phyloP scores from a whole-genome alignment of 768 basidiomycete genomes.

The Asterophora parasitica region DNA sequence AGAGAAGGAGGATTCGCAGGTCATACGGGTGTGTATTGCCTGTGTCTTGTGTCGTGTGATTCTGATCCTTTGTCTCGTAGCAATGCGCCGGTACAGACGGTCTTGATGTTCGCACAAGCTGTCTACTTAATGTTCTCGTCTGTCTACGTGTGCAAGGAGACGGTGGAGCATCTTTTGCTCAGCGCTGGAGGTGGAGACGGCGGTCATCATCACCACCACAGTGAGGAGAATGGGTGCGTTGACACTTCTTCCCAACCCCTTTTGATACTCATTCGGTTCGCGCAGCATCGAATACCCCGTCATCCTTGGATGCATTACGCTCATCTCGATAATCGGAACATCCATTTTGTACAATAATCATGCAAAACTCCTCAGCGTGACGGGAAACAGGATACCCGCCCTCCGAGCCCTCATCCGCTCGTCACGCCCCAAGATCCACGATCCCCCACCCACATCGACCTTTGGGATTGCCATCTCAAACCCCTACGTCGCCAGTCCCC shows the following conservation, averaged over 20 bases:
- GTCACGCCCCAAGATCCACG: constrained; percentile 26
- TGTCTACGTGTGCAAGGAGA: constrained; percentile 96
- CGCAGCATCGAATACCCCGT: constrained; percentile 63
- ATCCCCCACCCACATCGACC: constrained; percentile 21
- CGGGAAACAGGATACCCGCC: constrained; percentile 57
- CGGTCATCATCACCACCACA: constrained; percentile 60
- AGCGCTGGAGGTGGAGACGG: constrained; percentile 44
- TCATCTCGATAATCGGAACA: constrained; percentile 53
- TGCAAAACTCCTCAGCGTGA: constrained; percentile 57
- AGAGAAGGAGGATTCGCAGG: constrained; percentile 55
- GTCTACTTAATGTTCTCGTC: constrained; percentile 94
- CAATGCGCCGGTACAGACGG: constrained; percentile 62
- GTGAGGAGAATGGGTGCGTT: constrained; percentile 50
- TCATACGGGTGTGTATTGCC: constrained; percentile 34
- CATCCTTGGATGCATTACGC: constrained; percentile 47
- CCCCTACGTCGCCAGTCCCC: constrained; percentile 67
- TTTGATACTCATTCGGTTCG: background rate
- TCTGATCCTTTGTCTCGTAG: constrained; percentile 30
- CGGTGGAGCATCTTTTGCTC: constrained; percentile 86
- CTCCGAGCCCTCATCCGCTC: constrained; percentile 44
- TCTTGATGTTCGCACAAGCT: constrained; percentile 80
- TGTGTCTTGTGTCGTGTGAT: background rate
- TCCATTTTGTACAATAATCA: constrained; percentile 61
- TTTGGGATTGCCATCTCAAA: constrained; percentile 52
- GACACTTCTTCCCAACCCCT: background rate